A percentile compares a stretch with the other conserved stretches of the same genome.
These are phyloP conservation scores for Hyphodiscus sp. DNA, from an alignment of 2,329 filamentous ascomycete species.

Conservation along the genomic window DNA sequence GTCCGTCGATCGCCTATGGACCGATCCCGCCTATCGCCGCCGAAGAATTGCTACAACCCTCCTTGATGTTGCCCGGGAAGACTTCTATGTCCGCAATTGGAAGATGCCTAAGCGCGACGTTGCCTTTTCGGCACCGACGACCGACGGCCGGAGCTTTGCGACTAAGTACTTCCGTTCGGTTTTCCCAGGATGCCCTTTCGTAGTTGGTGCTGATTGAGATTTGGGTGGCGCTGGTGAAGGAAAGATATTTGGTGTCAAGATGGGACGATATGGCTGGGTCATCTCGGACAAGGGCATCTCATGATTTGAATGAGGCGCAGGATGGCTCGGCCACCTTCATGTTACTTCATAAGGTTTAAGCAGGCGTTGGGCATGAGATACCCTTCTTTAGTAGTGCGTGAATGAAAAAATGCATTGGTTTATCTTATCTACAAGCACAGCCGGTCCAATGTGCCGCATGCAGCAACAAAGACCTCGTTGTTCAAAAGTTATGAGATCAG, in stretches of 20 bases:
- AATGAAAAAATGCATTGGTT: no score
- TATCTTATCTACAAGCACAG: no score
- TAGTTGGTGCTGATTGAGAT: background rate
- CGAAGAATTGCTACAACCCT: conserved; percentile 51
- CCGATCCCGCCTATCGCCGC: conserved; percentile 46
- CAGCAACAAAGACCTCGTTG: no score
- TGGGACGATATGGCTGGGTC: no score
- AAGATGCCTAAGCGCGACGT: conserved; percentile 45
- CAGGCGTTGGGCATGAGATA: no score
- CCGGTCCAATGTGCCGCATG: no score
- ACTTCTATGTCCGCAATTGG: conserved; percentile 48
- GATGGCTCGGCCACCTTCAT: no score
- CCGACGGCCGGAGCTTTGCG: conserved; percentile 50
- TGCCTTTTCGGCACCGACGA: conserved; percentile 62
- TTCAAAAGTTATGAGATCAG: no score
- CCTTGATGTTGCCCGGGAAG: conserved; percentile 46
- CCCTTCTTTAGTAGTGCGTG: no score
- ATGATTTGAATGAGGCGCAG: no score
- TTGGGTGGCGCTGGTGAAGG: background rate
- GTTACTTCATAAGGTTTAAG: no score
- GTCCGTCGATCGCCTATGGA: conserved; percentile 61
- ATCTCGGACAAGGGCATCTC: no score
- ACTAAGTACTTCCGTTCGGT: conserved; percentile 35
- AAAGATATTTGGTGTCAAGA: background rate
- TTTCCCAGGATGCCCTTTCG: conserved; percentile 1